phyloP scores from a whole-genome alignment of 192 early-diverging fungal species.

The Umbelopsis ramanniana region DNA sequence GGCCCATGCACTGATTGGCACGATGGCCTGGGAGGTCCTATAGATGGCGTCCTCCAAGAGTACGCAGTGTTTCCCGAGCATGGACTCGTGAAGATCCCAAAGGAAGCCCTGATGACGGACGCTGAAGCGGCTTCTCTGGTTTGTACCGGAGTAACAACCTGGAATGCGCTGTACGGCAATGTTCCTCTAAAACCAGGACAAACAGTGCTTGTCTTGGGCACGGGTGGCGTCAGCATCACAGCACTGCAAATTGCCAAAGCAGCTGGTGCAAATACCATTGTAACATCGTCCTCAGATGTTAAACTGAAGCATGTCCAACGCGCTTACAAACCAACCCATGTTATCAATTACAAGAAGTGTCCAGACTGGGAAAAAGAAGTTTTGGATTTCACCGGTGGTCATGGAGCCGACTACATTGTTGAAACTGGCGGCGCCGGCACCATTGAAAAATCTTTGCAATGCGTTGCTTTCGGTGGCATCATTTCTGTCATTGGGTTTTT shows the following conservation, averaged over 20 bases:
- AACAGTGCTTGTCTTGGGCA: conserved; percentile 22
- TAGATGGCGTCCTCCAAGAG: conserved; percentile 12
- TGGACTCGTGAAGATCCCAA: conserved; percentile 21
- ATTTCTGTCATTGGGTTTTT: conserved; percentile 23
- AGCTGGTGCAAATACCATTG: conserved; percentile 21
- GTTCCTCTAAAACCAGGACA: neutral
- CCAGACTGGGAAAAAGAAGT: conserved; percentile 30
- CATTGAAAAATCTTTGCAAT: conserved; percentile 20
- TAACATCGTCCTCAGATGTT: conserved; percentile 27
- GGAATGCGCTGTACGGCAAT: conserved; percentile 21
- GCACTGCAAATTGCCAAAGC: conserved; percentile 23
- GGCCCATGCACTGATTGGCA: neutral
- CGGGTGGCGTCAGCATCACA: conserved; percentile 23
- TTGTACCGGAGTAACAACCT: conserved; percentile 25
- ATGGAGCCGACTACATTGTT: conserved; percentile 23
- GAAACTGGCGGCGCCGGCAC: conserved; percentile 27
- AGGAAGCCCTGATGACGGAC: conserved; percentile 4
- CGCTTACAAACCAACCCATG: neutral
- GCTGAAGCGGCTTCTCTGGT: conserved; percentile 19
- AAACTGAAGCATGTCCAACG: conserved; percentile 13
- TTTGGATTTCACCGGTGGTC: neutral
- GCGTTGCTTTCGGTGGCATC: neutral
- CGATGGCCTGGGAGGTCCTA: neutral
- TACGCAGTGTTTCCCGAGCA: neutral
- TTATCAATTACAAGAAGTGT: conserved; percentile 20